Conservation (phyloP, 306 rosid genomes). For the Corylus americana region DNA sequence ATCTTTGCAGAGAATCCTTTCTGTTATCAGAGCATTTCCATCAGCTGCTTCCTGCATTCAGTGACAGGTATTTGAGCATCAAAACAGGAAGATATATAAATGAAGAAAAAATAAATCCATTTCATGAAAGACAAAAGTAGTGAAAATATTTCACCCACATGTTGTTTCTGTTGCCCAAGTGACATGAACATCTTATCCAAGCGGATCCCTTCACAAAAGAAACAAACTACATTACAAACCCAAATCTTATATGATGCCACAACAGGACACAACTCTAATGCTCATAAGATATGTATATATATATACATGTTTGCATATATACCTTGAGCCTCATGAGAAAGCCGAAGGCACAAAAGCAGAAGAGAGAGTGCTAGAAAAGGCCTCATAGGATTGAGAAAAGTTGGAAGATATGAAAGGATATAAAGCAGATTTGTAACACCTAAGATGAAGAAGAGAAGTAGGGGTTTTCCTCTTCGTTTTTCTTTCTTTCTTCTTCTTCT, state of each 20-base stretch:
- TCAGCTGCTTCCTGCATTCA: conserved; percentile 38
- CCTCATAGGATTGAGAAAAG: conserved; percentile 47
- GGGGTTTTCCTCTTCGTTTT: conserved; percentile 21
- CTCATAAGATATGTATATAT: neutral
- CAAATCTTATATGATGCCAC: neutral
- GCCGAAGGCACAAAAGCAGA: conserved; percentile 53
- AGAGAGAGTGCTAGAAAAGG: conserved; percentile 49
- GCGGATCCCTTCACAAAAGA: conserved; percentile 63
- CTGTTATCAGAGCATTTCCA: conserved; percentile 15
- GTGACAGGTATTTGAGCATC: conserved; percentile 11
- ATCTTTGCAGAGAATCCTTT: conserved; percentile 24
- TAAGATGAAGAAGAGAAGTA: conserved; percentile 1
- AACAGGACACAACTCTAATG: conserved; percentile 6
- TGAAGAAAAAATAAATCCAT: conserved; percentile 2
- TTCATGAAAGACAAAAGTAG: neutral
- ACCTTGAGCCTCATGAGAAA: conserved; percentile 61
- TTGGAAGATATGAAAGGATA: conserved; percentile 5
- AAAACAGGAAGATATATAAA: neutral
- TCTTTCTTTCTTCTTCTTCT: conserved; percentile 1
- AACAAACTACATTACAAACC: conserved; percentile 19
- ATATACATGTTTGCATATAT: neutral
- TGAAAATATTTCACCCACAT: conserved; percentile 32
- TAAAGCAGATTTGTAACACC: conserved; percentile 9
- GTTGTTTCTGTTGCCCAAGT: conserved; percentile 37
- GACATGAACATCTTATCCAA: conserved; percentile 45